These are phyloP conservation scores for Sclerotinia trifoliorum DNA, from an alignment of 2,329 filamentous ascomycete species.

Conservation along the genomic window DNA sequence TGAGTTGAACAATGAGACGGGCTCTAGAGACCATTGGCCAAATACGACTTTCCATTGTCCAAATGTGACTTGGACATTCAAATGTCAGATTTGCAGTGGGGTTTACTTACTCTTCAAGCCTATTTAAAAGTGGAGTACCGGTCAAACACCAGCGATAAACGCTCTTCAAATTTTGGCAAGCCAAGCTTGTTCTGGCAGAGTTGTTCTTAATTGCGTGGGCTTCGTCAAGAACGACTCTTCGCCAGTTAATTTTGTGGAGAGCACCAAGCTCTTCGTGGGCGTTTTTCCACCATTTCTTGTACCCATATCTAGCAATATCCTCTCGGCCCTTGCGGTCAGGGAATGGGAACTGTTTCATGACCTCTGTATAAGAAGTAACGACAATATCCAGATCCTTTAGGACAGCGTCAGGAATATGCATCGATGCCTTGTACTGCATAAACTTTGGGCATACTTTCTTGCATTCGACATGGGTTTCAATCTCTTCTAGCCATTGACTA, in stretches of 20 bases:
- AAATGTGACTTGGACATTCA: neutral
- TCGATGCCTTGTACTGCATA: slow-evolving; percentile 30
- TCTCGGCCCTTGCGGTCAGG: slow-evolving; percentile 89
- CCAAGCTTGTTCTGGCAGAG: slow-evolving; percentile 43
- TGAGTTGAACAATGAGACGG: neutral
- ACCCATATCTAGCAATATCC: slow-evolving; percentile 57
- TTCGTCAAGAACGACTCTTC: slow-evolving; percentile 57
- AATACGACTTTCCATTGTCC: neutral
- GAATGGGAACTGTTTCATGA: slow-evolving; percentile 71
- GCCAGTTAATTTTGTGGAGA: slow-evolving; percentile 46
- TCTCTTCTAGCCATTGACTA: slow-evolving; percentile 38
- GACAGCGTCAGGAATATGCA: slow-evolving; percentile 17
- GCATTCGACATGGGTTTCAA: slow-evolving; percentile 29
- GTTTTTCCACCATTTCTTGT: slow-evolving; percentile 40
- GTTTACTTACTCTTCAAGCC: slow-evolving; percentile 36
- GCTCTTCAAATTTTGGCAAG: slow-evolving; percentile 43
- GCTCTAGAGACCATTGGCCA: neutral
- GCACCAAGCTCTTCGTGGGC: slow-evolving; percentile 41
- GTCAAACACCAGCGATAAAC: slow-evolving; percentile 40
- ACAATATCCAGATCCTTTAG: slow-evolving; percentile 36
- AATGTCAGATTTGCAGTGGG: neutral
- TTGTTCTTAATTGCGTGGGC: slow-evolving; percentile 56
- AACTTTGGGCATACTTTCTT: slow-evolving; percentile 29
- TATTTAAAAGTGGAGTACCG: slow-evolving; percentile 38
- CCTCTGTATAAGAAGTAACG: slow-evolving; percentile 35